A percentile compares a stretch with the other conserved stretches of the same genome.
Evolutionary conservation across 805 yeast genomes (phyloP).

Genomic region (Sugiyamaella americana): DNA sequence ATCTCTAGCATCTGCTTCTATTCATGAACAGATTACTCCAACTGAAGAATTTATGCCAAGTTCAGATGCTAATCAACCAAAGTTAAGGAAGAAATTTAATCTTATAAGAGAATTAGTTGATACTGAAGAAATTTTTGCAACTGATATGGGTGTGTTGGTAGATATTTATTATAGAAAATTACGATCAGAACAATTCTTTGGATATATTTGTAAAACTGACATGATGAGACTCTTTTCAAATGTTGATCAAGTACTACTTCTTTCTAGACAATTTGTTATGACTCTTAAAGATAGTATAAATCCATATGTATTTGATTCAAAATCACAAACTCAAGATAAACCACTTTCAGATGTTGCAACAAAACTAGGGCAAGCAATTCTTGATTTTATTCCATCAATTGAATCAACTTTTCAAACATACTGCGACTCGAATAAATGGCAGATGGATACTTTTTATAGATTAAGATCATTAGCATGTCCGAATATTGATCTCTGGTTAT

Average conservation of each 20-base stretch:
- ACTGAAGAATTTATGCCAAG: not conserved
- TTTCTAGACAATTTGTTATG: conserved; percentile 29
- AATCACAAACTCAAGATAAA: conserved; percentile 16
- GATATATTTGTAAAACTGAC: conserved; percentile 26
- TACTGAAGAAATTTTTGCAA: conserved; percentile 34
- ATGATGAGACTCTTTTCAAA: conserved; percentile 29
- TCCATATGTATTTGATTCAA: conserved; percentile 24
- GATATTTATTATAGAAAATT: conserved; percentile 28
- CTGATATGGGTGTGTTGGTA: conserved; percentile 34
- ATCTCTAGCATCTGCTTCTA: not conserved
- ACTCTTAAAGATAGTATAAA: conserved; percentile 28
- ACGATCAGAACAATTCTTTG: conserved; percentile 17
- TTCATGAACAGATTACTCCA: conserved; percentile 3
- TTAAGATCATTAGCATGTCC: conserved; percentile 24
- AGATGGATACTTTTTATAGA: conserved; percentile 26
- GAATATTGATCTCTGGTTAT: conserved; percentile 31
- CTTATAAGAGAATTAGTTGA: conserved; percentile 33
- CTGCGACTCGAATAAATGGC: conserved; percentile 27
- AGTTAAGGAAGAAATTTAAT: conserved; percentile 24
- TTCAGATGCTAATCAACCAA: conserved; percentile 13
- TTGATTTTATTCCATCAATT: conserved; percentile 27
- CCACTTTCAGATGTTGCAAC: conserved; percentile 23
- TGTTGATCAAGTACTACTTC: conserved; percentile 28
- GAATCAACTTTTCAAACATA: conserved; percentile 32
- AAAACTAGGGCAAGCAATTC: conserved; percentile 29